Evolutionary conservation across 495 filamentous ascomycete genomes (phyloP).

Genomic region (Jackrogersella multiformis): DNA sequence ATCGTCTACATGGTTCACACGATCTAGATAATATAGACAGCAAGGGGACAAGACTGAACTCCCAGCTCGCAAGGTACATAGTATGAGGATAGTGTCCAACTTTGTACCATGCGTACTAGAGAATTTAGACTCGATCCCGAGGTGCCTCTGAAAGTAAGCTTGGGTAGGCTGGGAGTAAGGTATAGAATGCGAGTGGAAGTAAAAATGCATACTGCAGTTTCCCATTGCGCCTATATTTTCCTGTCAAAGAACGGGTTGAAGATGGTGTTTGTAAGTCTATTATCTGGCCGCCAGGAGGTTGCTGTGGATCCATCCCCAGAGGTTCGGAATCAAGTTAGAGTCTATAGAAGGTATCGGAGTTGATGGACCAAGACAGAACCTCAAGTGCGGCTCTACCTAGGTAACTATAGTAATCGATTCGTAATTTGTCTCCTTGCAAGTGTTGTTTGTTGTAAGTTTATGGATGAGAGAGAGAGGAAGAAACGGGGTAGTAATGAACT

Average conservation of each 20-base stretch:
- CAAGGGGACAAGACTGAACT: constrained; percentile 17
- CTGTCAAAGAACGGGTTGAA: constrained; percentile 31
- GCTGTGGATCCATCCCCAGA: constrained; percentile 33
- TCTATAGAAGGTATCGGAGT: constrained; percentile 12
- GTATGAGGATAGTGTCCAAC: neutral
- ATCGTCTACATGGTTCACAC: constrained; percentile 44
- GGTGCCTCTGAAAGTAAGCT: constrained; percentile 21
- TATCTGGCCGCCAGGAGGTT: constrained; percentile 44
- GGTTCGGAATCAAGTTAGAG: constrained; percentile 3
- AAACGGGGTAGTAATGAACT: constrained; percentile 7
- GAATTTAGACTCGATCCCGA: constrained; percentile 18
- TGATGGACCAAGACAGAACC: neutral
- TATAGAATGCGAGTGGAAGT: neutral
- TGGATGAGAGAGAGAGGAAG: neutral
- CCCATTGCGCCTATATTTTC: constrained; percentile 47
- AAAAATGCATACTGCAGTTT: constrained; percentile 43
- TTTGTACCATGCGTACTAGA: constrained; percentile 3
- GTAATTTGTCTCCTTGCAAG: neutral
- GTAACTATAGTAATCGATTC: neutral
- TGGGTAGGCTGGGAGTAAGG: constrained; percentile 13
- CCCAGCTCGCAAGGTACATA: constrained; percentile 13
- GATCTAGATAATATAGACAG: constrained; percentile 25
- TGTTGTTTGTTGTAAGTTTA: neutral
- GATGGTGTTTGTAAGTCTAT: constrained; percentile 41
- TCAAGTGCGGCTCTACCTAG: neutral